These are phyloP conservation scores for Puccinia hordei DNA, from an alignment of 1,284 basidiomycete genomes.

Conservation along the genomic window DNA sequence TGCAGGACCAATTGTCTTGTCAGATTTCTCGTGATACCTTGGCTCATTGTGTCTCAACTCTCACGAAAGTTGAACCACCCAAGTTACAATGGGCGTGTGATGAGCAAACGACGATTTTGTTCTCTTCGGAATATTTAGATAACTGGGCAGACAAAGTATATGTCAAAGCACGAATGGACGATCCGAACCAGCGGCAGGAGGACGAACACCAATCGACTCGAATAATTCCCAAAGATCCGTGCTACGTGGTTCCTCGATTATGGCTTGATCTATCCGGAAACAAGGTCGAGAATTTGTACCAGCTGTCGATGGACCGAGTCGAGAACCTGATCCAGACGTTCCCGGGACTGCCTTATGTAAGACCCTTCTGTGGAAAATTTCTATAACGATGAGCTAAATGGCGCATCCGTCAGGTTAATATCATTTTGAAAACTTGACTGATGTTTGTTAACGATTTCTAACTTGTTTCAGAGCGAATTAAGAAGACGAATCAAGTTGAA, in stretches of 20 bases:
- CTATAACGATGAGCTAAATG: no score
- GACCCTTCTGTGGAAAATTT: no score
- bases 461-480: conserved; percentile 13
- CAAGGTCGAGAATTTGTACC: conserved; percentile 14
- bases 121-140: conserved; percentile 27
- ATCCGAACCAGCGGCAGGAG: background rate
- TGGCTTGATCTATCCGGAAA: conserved; percentile 46
- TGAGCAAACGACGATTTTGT: conserved; percentile 1
- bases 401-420: no score
- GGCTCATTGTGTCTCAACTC: conserved; percentile 13
- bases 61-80: conserved; percentile 35
- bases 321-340: conserved; percentile 34
- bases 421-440: no score
- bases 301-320: conserved; percentile 29
- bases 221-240: background rate
- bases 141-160: conserved; percentile 38
- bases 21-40: conserved; percentile 17
- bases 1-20: conserved; percentile 9
- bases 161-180: background rate
- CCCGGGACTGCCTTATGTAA: conserved; percentile 44
- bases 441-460: no score
- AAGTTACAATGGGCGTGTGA: conserved; percentile 43
- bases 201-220: background rate
- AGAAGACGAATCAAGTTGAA: conserved; percentile 18
- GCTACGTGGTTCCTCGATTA: conserved; percentile 42